Conservation (phyloP, 139 green algal genomes). For the Chlorella sorokiniana region DNA sequence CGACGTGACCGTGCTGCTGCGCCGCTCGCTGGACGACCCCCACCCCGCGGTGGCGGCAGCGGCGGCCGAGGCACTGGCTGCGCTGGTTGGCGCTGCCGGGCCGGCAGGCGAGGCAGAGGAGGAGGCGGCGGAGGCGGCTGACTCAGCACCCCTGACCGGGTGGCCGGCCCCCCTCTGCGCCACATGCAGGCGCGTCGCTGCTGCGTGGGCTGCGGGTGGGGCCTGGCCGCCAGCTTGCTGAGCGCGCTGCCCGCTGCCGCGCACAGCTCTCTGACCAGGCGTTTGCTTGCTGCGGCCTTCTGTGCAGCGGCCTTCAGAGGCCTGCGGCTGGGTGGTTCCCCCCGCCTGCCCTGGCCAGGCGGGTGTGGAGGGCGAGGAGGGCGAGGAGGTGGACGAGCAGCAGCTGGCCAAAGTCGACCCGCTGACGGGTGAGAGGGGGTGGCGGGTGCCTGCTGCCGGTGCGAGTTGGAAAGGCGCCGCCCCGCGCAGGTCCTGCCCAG, state of each 20-base stretch:
- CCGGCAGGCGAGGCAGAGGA: constrained; percentile 31
- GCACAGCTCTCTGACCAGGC: not conserved
- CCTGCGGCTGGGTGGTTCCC: constrained; percentile 26
- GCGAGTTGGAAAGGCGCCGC: not conserved
- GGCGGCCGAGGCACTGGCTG: constrained; percentile 51
- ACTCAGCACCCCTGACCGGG: constrained; percentile 33
- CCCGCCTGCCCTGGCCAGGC: not conserved
- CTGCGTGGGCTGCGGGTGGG: not conserved
- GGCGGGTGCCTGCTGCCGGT: too few species aligned
- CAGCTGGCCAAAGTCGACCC: constrained; percentile 65
- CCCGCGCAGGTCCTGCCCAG: not conserved
- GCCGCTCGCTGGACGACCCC: constrained; percentile 66
- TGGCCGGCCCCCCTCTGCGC: constrained; percentile 29
- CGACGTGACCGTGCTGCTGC: constrained; percentile 52
- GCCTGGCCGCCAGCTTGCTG: not conserved
- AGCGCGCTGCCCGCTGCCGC: too few species aligned
- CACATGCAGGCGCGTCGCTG: constrained; percentile 6
- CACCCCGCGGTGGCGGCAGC: constrained; percentile 46
- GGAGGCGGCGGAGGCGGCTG: constrained; percentile 39
- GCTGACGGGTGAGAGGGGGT: constrained; percentile 35
- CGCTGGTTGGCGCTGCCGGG: constrained; percentile 37
- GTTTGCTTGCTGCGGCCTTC: not conserved
- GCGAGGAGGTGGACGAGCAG: constrained; percentile 48
- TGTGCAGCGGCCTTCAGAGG: constrained; percentile 25
- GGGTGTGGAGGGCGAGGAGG: constrained; percentile 12